Base-by-base conservation (phyloP, 225 moss, liverwort and hornwort species). In the Polytrichum commune region DNA sequence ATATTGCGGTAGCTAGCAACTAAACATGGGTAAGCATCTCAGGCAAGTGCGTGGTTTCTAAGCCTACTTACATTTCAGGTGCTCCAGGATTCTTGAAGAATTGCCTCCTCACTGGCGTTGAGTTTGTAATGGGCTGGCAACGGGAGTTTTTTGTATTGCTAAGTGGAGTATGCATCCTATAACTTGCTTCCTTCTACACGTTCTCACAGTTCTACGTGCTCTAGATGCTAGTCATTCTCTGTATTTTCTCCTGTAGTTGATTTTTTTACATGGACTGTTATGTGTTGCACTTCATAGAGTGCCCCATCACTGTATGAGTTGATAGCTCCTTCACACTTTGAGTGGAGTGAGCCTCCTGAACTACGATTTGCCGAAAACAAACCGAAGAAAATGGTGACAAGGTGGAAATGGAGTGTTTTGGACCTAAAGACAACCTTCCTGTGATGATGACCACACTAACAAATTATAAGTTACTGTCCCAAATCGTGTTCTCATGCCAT, bases 81-180 rank as follows among this genome's bases (percentile, higher is more conserved):
- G 97, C 97, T 33, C 97, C 97, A 1, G 97, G 92, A 13, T 97
- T 94, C 69, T 91, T 97, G 70, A 83, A 90, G 89, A 94, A 97
- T 81, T 89, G 91, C 72, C 85, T 97, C 23, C 84, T 97, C 55
- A 97, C 97, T 62, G 97, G 97, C 27, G 90, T 94, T 63, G 97
- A 97, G 73, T 97, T 97, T 76, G 97, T 97, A 0, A 97, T 94
- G 83, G 97, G 97, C 33, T 97, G 97, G 97, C 90, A 92, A 78
- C 89, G 94, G 74, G 94, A 97, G 72, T 91, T 97, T 62, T 26
- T 26, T 97, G 94, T 19, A 82, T 94, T 74, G 92, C 94, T 30
- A 97, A 97, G 80, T 97, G 97, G 97, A 97, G 94, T 88, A 90
- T 53, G 86, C 23, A 54, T 60, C 19, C 46, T 69, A 27, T 27